Conservation (phyloP, 2,329 filamentous ascomycete species). For the Alternaria sp. region DNA sequence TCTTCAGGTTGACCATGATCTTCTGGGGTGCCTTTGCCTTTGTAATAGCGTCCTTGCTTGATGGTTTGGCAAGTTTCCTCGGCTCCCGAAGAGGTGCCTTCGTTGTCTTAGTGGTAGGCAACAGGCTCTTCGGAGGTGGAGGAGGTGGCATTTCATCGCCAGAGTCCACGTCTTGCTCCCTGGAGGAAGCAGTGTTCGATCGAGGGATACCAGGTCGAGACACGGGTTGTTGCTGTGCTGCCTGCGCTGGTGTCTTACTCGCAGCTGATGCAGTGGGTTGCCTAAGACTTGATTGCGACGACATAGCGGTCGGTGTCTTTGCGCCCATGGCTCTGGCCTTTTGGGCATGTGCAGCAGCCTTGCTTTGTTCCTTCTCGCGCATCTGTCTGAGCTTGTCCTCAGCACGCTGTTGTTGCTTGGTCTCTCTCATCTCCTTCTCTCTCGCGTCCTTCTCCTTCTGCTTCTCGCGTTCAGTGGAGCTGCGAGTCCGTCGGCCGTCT, state of each 20-base stretch:
- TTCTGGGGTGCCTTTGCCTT: constrained; percentile 73
- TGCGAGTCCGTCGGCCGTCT: constrained; percentile 59
- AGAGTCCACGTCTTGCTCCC: constrained; percentile 46
- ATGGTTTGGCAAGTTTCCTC: constrained; percentile 62
- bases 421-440: constrained; percentile 61
- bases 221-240: constrained; percentile 37
- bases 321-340: constrained; percentile 42
- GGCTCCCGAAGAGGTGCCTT: constrained; percentile 43
- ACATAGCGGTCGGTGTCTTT: constrained; percentile 60
- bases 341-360: constrained; percentile 59
- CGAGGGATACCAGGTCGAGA: constrained; percentile 32
- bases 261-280: constrained; percentile 26
- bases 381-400: constrained; percentile 71
- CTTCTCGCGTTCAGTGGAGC: constrained; percentile 67
- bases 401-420: constrained; percentile 66
- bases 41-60: constrained; percentile 63
- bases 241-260: constrained; percentile 58
- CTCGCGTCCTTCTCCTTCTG: constrained; percentile 63
- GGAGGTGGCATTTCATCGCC: constrained; percentile 67
- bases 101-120: constrained; percentile 56
- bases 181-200: constrained; percentile 39
- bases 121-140: constrained; percentile 60
- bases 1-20: constrained; percentile 67
- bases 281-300: constrained; percentile 41
- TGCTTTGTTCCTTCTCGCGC: constrained; percentile 73